Evolutionary conservation across 192 early-diverging fungal species (phyloP).

Genomic region (Coemansia sp.): DNA sequence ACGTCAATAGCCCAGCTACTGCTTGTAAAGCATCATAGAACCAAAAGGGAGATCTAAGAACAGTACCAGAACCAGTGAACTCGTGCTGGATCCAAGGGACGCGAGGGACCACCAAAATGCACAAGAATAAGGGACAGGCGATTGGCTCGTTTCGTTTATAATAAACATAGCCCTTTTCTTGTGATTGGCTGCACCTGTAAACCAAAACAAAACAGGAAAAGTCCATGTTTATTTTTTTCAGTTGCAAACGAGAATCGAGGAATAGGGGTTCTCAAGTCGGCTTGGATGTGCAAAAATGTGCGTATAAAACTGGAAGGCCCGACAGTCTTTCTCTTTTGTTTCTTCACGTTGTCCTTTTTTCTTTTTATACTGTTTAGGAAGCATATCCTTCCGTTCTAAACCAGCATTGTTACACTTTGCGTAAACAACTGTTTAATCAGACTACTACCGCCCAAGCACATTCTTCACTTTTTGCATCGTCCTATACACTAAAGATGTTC

Average conservation of each 20-base stretch:
- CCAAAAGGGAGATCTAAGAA: slow-evolving; percentile 1
- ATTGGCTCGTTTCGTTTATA: slow-evolving; percentile 12
- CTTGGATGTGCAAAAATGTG: too few relatives aligned
- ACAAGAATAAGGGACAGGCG: not conserved
- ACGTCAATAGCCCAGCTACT: too few relatives aligned
- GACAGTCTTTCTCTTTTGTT: slow-evolving; percentile 4
- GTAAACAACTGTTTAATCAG: not conserved
- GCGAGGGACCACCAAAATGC: too few relatives aligned
- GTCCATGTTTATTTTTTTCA: slow-evolving; percentile 12
- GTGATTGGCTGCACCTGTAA: slow-evolving; percentile 12
- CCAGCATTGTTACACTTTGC: not conserved
- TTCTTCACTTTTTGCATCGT: not conserved
- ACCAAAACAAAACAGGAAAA: slow-evolving; percentile 14
- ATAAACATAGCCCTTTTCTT: not conserved
- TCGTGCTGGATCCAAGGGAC: too few relatives aligned
- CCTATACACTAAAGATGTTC: slow-evolving; percentile 24
- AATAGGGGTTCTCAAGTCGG: too few relatives aligned
- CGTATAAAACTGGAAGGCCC: too few relatives aligned
- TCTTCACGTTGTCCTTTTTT: slow-evolving; percentile 5
- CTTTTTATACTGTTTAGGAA: not conserved
- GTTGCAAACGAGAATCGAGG: not conserved
- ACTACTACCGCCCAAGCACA: not conserved
- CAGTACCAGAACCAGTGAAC: too few relatives aligned
- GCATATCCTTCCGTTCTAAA: not conserved
- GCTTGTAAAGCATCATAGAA: not conserved